Base-by-base conservation (phyloP, 1,284 basidiomycete species). In the Apiotrichum montevideense region DNA sequence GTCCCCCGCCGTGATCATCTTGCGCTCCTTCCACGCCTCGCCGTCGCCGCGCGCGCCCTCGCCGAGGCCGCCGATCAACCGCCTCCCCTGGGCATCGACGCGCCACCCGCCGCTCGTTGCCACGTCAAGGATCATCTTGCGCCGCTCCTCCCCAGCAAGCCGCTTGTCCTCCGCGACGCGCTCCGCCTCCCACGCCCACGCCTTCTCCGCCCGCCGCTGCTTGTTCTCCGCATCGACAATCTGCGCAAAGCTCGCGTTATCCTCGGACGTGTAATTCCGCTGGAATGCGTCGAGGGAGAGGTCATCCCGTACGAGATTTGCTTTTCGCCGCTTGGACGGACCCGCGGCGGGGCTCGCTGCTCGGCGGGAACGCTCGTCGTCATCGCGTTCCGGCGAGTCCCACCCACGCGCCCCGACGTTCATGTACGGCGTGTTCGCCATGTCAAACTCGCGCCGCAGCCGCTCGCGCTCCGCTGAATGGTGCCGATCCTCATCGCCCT, bases 141-240 rank as follows among this genome's bases (percentile, higher is more conserved):
- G 63, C 58, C 73, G 70, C 35, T 70, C 72, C 39, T 72, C 74
- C 0, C 77, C 78, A 39, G 77, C 77, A 9, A 80, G 54, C 46
- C 79, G 58, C 40, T 66, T 66, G 46, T 52, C 52, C 63, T 89
- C 87, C 1, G 90, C 90, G 65, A 83, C 80, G 69, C 78, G 80
- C 79, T 96, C 90, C 7, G 89, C 90, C 41, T 90, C 87, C 85
- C 87, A 97, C 7, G 92, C 93, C 93, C 93, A 96, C 0, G 78
- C 82, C 79, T 85, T 90, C 69, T 90, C 87, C 68, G 84, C 85
- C 43, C 64, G 52, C 59, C 91, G 82, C 66, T 81, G 80, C 70
- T 79, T 76, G 71, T 97, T 97, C 79, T 96, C 92, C 58, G 87
- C 85, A 54, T 92, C 85, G 54, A 97, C 77, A 59, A 96, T 92